Conservation (phyloP, 345 rosid genomes). For the Salix exigua region DNA sequence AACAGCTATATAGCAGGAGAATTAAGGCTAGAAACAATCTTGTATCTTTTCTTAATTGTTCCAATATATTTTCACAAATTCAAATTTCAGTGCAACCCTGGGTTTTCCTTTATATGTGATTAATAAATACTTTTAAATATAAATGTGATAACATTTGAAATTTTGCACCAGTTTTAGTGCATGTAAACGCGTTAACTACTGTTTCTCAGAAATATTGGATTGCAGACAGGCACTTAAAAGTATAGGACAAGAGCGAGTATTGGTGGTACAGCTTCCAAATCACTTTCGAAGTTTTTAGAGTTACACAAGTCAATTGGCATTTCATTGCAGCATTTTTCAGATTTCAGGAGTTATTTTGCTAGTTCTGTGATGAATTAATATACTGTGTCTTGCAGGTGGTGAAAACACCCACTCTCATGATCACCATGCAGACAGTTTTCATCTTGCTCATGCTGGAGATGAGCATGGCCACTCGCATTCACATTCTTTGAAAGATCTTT, state of each 20-base stretch:
- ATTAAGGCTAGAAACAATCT: background rate
- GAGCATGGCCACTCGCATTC: constrained; percentile 41
- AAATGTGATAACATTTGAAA: no score
- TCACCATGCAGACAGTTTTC: constrained; percentile 47
- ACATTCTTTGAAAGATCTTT: constrained; percentile 77
- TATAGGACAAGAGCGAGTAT: background rate
- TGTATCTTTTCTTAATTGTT: no score
- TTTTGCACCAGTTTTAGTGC: background rate
- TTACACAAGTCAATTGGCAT: background rate
- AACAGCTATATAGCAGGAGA: background rate
- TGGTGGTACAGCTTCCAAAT: background rate
- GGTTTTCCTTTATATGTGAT: no score
- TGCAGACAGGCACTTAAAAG: background rate
- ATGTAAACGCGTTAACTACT: background rate
- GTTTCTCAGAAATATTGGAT: background rate
- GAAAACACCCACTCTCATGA: constrained; percentile 72
- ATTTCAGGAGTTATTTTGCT: background rate
- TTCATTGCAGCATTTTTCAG: background rate
- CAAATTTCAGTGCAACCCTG: no score
- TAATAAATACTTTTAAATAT: no score
- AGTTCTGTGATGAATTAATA: constrained; percentile 5
- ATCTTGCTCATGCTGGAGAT: constrained; percentile 43
- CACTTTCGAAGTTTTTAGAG: background rate
- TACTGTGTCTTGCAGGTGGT: constrained; percentile 56
- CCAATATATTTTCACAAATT: no score